Base-by-base conservation (phyloP, 2,329 filamentous ascomycete genomes). In the Dactylellina parvicollis region DNA sequence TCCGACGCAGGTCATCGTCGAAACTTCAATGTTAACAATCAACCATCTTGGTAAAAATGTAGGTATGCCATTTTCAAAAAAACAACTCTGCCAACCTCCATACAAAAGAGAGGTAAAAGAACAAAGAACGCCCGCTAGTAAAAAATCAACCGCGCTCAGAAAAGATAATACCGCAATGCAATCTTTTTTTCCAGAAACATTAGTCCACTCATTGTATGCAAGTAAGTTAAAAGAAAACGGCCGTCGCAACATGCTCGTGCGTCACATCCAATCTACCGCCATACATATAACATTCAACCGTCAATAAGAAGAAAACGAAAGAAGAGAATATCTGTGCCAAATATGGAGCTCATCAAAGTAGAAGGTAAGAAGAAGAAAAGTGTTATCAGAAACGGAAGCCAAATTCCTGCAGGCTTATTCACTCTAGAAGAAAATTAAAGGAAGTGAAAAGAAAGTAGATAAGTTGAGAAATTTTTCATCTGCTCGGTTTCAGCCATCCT, bases 401-500 rank as follows among this genome's bases (percentile, higher is more conserved):
- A 40, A 36, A 54, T 55, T 30, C 69, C 54, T 40, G 69, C 46
- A 49, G 69, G 46, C 54, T 47, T 20, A 50, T 50, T 24, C 4
- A 46, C 26, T 42, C 22, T 18, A 52, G 22, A 42, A 59, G 12
- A 38, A 4, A 12, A 14, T 8, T 24, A 36, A 30, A 47, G n/a
- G 16, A 54, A 55, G 16, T 2, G 40, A n/a, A n/a, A 57, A 55
- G 22, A 36, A 59, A 26, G 18, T 47, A 26, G 22, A 20, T 8
- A 30, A 24, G 16, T 40, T 12, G 24, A 26, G n/a, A 55, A 50
- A 55, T 10, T 22, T 8, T 30, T 18, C 20, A 30, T 44, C 18
- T 26, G n/a, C n/a, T 59, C 20, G 42, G 22, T 1, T 49, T 57
- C 82, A 88, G 78, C 89, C 87, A 72, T 88, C 89, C 74, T 88